Base-by-base conservation (phyloP, 2,329 filamentous ascomycete genomes). In the Epichloe coenophiala region DNA sequence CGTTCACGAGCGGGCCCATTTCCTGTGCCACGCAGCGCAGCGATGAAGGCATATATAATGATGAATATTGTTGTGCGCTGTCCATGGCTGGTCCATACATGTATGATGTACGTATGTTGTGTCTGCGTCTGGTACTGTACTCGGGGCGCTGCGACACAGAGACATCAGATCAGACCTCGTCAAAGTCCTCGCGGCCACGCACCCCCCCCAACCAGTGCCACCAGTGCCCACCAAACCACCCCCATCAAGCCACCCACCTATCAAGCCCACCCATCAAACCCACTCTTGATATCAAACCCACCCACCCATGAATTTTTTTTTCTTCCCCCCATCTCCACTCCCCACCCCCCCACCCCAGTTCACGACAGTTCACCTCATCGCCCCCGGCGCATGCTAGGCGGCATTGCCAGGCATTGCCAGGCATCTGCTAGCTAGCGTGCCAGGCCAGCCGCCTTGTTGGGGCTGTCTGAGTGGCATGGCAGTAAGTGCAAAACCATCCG, bases 401-500 rank as follows among this genome's bases (percentile, higher is more conserved):
- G 19, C 19, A 19, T 19, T 19, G 19, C 19, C 19, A 19, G 19
- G 19, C 19, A 19, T 19, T 19, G 19, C 19, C 19, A 19, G 19
- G 19, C 19, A 19, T 19, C 3, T 6, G 23, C 23, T 27, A 27
- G 21, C n/a, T 44, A 27, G 37, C 21, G 42, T 21, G 36, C 45
- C 49, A 23, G 39, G 15, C 49, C 39, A 36, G 31, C 39, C 23
- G 31, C 39, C 23, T n/a, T n/a, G n/a, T n/a, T 23, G 13, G 35
- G 11, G 6, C 15, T 35, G 42, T 50, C 42, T 9, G 47, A 53
- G 23, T 6, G 23, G 23, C 21, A 23, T 21, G 21, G 21, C 21
- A 21, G 21, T 21, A 4, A 4, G 21, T 49, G 43, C 36, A 53
- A 53, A 53, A 53, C 52, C 43, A 49, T 39, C 49, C 46, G 13